Evolutionary conservation across 345 rosid species (phyloP), one percentile per base, ranked within the genome.

Genomic region (Boechera retrofracta): DNA sequence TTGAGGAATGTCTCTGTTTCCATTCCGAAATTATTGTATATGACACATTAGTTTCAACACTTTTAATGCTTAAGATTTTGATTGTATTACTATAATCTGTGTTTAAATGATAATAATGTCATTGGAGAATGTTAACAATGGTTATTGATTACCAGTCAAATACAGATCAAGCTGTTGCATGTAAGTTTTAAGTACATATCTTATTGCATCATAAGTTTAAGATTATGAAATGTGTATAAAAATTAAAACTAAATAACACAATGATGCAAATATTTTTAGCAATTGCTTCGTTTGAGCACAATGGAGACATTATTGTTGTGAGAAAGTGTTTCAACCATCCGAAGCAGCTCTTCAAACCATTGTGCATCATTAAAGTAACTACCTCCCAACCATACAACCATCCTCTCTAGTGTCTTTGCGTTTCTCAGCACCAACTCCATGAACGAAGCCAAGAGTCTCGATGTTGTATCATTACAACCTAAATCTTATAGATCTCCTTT

Each of bases 161-260:
- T 28, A 2, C 29, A 28, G 29, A 28, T 28, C 29, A 28, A 28
- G 29, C 3, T 33, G 6, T 33, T 33, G 35, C 35, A 33, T 33
- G 0, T 33, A 33, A 33, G 5, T 33, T 32, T 31, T 33, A 42
- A 26, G 21, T 36, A 61, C 35, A 72, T 42, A 64, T 41, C 47
- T 74, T 64, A 64, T 18, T 73, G 63, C 64, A 64, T 53, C 15
- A 73, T 10, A 3, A 10, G 26, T 7, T 39, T 39, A 7, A 7
- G 44, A 52, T 52, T 8, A 73, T 10, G 3, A 28, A 28, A 2
- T 28, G 29, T 28, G 29, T 28, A 28, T 28, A 28, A 2, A 2
- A 28, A 28, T 28, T 2, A 28, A 28, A 3, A 28, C 29, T 28
- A 2, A 28, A 28, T 28, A 28, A 28, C 7, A n/a, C 3, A 47